phyloP scores from a whole-genome alignment of 139 green algal species.

The Eudorina sp. region DNA sequence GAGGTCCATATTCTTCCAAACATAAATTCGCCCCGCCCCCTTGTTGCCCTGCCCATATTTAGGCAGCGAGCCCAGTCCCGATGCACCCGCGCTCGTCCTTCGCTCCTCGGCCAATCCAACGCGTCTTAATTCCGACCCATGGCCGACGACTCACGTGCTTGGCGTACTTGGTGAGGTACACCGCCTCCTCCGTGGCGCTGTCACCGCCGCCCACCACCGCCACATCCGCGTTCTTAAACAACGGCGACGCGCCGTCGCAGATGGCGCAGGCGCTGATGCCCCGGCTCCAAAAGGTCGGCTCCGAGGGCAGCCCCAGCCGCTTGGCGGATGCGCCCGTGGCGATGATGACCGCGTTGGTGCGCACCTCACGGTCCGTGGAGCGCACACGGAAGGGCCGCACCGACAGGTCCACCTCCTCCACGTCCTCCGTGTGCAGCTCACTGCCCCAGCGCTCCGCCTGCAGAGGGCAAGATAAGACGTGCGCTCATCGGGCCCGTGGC shows the following conservation, averaged over 20 bases:
- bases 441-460: slow-evolving; percentile 96
- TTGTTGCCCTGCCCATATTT: too few relatives aligned
- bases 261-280: slow-evolving; percentile 98
- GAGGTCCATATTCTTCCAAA: too few relatives aligned
- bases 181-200: slow-evolving; percentile 94
- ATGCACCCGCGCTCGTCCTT: background rate
- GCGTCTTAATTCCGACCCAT: too few relatives aligned
- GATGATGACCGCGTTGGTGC: slow-evolving; percentile 92
- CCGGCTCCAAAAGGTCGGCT: slow-evolving; percentile 92
- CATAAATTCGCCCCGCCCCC: too few relatives aligned
- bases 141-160: slow-evolving; percentile 70
- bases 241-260: slow-evolving; percentile 91
- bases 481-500: too few relatives aligned
- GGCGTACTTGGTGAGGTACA: slow-evolving; percentile 99
- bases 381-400: slow-evolving; percentile 85
- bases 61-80: too few relatives aligned
- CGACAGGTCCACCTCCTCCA: slow-evolving; percentile 89
- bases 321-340: slow-evolving; percentile 96
- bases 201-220: slow-evolving; percentile 98
- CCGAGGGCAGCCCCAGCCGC: slow-evolving; percentile 88
- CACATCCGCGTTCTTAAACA: slow-evolving; percentile 90
- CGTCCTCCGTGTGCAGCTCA: slow-evolving; percentile 93
- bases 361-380: slow-evolving; percentile 76
- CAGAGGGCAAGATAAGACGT: too few relatives aligned
- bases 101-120: background rate